Evolutionary conservation across 768 basidiomycete genomes (phyloP), one percentile per base, ranked within the genome.

Genomic region (Artomyces pyxidatus): DNA sequence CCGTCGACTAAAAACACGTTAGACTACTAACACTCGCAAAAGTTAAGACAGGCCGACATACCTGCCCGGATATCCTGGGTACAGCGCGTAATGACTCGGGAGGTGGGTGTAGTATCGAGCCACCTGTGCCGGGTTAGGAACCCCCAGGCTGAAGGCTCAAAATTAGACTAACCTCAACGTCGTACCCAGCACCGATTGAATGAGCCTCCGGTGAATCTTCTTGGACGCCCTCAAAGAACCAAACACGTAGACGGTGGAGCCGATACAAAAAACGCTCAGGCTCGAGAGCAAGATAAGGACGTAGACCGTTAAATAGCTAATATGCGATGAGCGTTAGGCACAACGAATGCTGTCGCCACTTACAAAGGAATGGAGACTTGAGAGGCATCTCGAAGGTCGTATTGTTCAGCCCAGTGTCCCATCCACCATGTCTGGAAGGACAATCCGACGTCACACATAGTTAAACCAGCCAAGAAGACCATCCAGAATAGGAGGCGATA

Each of bases 1-100:
- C 62, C 68, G 49, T 72, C 71, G 40, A 72, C 68, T 64, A 41
- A 35, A 32, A 49, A 9, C 17, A 17, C 32, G 32, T 35, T 3
- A 6, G 6, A 35, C 2, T 3, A 6, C 2, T 2, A 12, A n/a
- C 11, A 6, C 2, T 12, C 6, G 32, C 11, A 35, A 35, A 4
- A 3, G 17, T 12, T 10, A 6, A 40, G 17, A 10, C 25, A 10
- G 3, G 41, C 16, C 9, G 4, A 35, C 60, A 22, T 48, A 65
- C 65, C 49, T 10, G 64, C 58, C 39, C 65, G 67, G 19, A 85
- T 81, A 58, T 86, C 84, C 46, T 81, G 76, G 1, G 83, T 85
- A 59, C 78, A 78, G 43, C 83, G 72, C 22, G 80, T 68, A 37
- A 85, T 77, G 44, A 88, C 75, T 4, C 84, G 75, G n/a, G 74